A percentile compares a stretch with the other conserved stretches of the same genome.
Conservation (phyloP, 495 filamentous ascomycete species). For the Hyaloscypha finlandica region DNA sequence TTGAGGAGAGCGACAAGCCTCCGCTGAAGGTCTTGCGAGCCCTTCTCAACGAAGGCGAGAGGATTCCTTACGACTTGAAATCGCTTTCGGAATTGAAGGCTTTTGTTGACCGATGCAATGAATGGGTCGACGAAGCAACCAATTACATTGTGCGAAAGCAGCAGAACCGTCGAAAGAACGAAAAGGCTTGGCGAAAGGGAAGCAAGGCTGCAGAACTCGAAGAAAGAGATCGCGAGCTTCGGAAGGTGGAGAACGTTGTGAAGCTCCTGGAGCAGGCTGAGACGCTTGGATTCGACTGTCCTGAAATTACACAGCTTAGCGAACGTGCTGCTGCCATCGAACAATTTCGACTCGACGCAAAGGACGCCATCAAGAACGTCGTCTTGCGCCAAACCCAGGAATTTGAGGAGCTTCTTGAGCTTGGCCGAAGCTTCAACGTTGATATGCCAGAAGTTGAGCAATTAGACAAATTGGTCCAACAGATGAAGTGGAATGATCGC, state of each 20-base stretch:
- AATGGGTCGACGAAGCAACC: slow-evolving; percentile 96
- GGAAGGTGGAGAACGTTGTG: slow-evolving; percentile 87
- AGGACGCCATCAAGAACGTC: slow-evolving; percentile 62
- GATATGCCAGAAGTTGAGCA: slow-evolving; percentile 91
- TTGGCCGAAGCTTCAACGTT: slow-evolving; percentile 86
- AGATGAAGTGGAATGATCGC: slow-evolving; percentile 86
- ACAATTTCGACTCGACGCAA: slow-evolving; percentile 80
- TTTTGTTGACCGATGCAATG: slow-evolving; percentile 94
- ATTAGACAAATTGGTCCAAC: slow-evolving; percentile 76
- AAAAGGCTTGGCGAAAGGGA: slow-evolving; percentile 82
- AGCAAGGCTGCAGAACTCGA: slow-evolving; percentile 77
- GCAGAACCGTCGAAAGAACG: slow-evolving; percentile 96
- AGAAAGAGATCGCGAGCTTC: slow-evolving; percentile 84
- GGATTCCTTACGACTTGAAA: slow-evolving; percentile 90
- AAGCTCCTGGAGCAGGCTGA: slow-evolving; percentile 83
- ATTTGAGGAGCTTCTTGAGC: slow-evolving; percentile 87
- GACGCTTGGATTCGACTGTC: slow-evolving; percentile 89
- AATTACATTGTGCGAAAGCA: slow-evolving; percentile 98
- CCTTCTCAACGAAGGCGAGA: slow-evolving; percentile 91
- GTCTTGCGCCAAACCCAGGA: slow-evolving; percentile 62
- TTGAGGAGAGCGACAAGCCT: slow-evolving; percentile 81
- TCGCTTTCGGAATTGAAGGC: slow-evolving; percentile 79
- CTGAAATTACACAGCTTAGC: slow-evolving; percentile 83
- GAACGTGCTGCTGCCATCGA: slow-evolving; percentile 88
- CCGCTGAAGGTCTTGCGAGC: slow-evolving; percentile 82